A percentile compares a stretch with the other conserved stretches of the same genome.
phyloP scores from a whole-genome alignment of 257 asterid species.

The Parsonsia alboflavescens region DNA sequence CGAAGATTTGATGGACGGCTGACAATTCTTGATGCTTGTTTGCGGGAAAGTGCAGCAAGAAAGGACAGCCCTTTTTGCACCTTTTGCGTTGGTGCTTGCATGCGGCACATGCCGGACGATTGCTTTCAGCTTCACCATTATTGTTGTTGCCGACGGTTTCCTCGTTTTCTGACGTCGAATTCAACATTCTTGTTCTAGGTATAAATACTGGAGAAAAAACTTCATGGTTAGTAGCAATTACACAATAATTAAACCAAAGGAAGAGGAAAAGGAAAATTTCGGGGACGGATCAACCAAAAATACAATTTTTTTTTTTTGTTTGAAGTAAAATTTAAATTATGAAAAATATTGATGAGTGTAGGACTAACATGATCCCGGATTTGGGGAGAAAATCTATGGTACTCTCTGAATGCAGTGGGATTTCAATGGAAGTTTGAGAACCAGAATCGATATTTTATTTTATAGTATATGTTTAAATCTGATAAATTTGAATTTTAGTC shows the following conservation, averaged over 20 bases:
- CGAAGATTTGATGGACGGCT: conserved; percentile 27
- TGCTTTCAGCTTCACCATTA: background rate
- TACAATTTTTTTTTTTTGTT: background rate
- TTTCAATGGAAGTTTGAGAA: background rate
- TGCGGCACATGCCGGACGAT: conserved; percentile 34
- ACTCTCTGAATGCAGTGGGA: background rate
- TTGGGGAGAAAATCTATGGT: background rate
- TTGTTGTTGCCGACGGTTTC: background rate
- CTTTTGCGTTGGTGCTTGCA: conserved; percentile 38
- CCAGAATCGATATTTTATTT: background rate
- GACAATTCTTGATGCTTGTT: conserved; percentile 7
- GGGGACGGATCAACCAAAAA: background rate
- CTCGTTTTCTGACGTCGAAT: background rate
- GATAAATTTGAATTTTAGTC: background rate
- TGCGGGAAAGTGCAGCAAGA: conserved; percentile 28
- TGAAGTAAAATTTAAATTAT: background rate
- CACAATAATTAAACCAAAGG: too few relatives aligned
- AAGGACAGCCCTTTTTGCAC: conserved; percentile 20
- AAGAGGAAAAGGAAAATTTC: background rate
- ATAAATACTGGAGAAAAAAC: background rate
- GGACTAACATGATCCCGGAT: background rate
- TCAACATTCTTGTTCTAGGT: background rate
- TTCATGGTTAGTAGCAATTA: background rate
- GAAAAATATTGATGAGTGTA: background rate
- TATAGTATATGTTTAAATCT: background rate